Conservation (phyloP, 306 rosid species). For the Trifolium repens region DNA sequence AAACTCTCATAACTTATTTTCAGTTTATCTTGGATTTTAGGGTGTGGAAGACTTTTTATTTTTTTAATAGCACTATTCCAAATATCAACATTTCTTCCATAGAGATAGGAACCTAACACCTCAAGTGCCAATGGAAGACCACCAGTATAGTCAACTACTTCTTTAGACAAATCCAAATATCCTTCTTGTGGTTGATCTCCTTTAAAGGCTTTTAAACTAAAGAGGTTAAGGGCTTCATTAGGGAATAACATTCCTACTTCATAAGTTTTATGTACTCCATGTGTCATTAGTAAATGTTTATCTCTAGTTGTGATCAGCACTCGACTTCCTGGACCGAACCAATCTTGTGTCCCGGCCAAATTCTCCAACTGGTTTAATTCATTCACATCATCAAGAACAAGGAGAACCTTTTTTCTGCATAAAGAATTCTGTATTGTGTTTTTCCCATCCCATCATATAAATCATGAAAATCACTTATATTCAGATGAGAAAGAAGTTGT, state of each 20-base stretch:
- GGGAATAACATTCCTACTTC: not conserved
- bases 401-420: conserved; percentile 31
- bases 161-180: conserved; percentile 10
- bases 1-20: conserved; percentile 34
- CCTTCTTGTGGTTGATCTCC: not conserved
- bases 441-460: not conserved
- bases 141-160: not conserved
- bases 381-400: conserved; percentile 37
- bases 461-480: not conserved
- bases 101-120: conserved; percentile 26
- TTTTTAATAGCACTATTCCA: conserved; percentile 29
- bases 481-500: conserved; percentile 3
- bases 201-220: conserved; percentile 26
- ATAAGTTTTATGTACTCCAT: not conserved
- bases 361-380: conserved; percentile 13
- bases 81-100: not conserved
- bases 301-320: conserved; percentile 33
- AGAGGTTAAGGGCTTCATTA: conserved; percentile 27
- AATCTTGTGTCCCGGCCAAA: conserved; percentile 29
- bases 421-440: not conserved
- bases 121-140: conserved; percentile 38
- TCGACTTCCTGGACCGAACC: conserved; percentile 35
- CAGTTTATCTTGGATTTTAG: not conserved
- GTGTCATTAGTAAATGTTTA: conserved; percentile 3
- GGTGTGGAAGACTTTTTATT: not conserved